These are phyloP conservation scores for Xylaria intraflava DNA, from an alignment of 495 filamentous ascomycete species.

Conservation along the genomic window DNA sequence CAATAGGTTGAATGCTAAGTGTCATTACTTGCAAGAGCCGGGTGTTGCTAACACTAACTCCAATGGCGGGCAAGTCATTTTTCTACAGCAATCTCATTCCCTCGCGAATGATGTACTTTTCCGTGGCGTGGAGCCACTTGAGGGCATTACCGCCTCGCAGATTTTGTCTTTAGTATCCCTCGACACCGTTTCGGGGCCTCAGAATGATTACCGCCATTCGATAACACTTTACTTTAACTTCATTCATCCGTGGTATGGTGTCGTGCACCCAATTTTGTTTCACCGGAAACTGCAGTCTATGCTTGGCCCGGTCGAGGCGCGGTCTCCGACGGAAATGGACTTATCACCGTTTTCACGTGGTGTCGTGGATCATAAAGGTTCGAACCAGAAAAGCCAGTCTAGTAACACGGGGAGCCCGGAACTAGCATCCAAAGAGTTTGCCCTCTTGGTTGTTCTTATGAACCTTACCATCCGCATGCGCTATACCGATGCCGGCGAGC, in stretches of 20 bases:
- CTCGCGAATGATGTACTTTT: slow-evolving; percentile 21
- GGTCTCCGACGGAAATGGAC: slow-evolving; percentile 9
- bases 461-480: slow-evolving; percentile 24
- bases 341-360: slow-evolving; percentile 7
- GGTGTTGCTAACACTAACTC: slow-evolving; percentile 11
- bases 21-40: slow-evolving; percentile 25
- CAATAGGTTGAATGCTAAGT: slow-evolving; percentile 25
- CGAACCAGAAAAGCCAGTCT: slow-evolving; percentile 2
- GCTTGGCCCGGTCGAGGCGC: slow-evolving; percentile 10
- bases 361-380: slow-evolving; percentile 4
- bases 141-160: slow-evolving; percentile 22
- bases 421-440: slow-evolving; percentile 14
- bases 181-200: slow-evolving; percentile 8
- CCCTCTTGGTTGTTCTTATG: slow-evolving; percentile 27
- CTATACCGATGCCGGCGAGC: slow-evolving; percentile 23
- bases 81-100: slow-evolving; percentile 21
- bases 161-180: slow-evolving; percentile 22
- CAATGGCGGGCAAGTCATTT: slow-evolving; percentile 17
- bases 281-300: slow-evolving; percentile 16
- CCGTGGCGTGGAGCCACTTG: slow-evolving; percentile 22
- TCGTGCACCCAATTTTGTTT: slow-evolving; percentile 24
- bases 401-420: slow-evolving; percentile 2
- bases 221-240: slow-evolving; percentile 20
- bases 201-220: slow-evolving; percentile 20
- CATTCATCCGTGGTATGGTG: slow-evolving; percentile 26